These are phyloP conservation scores for Cucumis variabilis DNA, from an alignment of 331 rosid species.

Conservation along the genomic window DNA sequence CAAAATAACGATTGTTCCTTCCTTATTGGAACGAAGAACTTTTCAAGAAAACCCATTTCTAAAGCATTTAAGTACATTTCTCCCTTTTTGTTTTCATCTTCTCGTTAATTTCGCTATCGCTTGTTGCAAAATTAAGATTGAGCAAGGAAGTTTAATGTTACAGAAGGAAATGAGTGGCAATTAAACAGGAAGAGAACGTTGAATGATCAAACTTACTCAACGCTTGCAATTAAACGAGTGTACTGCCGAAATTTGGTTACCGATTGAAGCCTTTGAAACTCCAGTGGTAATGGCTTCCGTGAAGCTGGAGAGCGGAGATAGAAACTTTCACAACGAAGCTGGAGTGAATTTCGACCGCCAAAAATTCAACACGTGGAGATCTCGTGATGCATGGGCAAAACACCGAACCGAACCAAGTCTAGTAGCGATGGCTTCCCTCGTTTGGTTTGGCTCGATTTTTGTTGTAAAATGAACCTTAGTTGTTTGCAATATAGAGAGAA, in stretches of 20 bases:
- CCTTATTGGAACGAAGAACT: background rate
- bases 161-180: background rate
- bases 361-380: background rate
- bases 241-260: background rate
- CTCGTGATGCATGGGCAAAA: background rate
- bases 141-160: background rate
- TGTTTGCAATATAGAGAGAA: too few relatives aligned
- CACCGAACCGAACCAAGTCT: too few relatives aligned
- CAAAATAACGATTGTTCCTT: background rate
- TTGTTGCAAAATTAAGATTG: background rate
- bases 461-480: too few relatives aligned
- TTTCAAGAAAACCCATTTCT: background rate
- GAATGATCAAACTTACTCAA: background rate
- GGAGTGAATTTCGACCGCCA: background rate
- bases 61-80: background rate
- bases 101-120: background rate
- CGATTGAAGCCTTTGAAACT: slow-evolving; percentile 4
- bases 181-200: background rate
- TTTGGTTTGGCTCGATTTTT: too few relatives aligned
- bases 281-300: slow-evolving; percentile 10
- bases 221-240: background rate
- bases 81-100: background rate
- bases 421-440: too few relatives aligned
- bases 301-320: background rate
- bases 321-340: background rate